These are phyloP conservation scores for Akanthomyces uredinophilus DNA, from an alignment of 2,329 filamentous ascomycete genomes.

Conservation along the genomic window DNA sequence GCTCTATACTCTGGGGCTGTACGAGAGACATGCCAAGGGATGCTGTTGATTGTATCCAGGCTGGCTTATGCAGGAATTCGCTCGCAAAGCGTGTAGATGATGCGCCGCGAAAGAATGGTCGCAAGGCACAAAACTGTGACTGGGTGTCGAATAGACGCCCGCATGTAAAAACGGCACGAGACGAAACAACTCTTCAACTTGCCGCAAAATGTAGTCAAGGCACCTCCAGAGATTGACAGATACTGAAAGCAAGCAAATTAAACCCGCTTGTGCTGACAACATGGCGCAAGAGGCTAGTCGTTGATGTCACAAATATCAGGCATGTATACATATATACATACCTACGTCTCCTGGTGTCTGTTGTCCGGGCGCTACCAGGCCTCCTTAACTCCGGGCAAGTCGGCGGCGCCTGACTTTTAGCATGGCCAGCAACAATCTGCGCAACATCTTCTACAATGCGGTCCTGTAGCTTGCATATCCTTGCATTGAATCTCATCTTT, in stretches of 20 bases:
- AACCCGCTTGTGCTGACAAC: not conserved
- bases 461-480: not conserved
- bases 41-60: no score
- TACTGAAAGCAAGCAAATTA: not conserved
- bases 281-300: not conserved
- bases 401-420: not conserved
- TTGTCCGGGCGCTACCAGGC: not conserved
- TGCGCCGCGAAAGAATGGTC: no score
- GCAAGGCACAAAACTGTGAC: not conserved
- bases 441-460: not conserved
- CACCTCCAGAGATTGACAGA: not conserved
- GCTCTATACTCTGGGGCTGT: not conserved
- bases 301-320: conserved; percentile 7
- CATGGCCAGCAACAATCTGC: not conserved
- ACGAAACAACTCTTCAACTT: not conserved
- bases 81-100: no score
- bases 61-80: no score
- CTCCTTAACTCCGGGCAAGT: conserved; percentile 5
- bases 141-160: not conserved
- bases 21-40: no score
- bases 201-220: not conserved
- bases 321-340: not conserved
- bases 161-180: not conserved
- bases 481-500: no score
- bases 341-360: not conserved